These are phyloP conservation scores for Arthrobotrys sinensis DNA, from an alignment of 2,329 filamentous ascomycete genomes.

Conservation along the genomic window DNA sequence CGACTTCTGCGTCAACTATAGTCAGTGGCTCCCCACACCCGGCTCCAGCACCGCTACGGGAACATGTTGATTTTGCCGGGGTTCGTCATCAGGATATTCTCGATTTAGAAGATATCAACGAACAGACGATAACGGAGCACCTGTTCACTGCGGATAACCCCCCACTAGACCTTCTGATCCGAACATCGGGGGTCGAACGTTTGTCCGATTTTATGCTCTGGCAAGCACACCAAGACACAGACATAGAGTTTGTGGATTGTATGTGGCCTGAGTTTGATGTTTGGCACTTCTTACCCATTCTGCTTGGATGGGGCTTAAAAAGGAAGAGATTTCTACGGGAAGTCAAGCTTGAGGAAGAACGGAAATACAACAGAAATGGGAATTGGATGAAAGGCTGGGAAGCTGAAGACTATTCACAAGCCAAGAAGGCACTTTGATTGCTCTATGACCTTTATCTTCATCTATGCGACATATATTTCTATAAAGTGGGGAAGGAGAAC, in stretches of 20 bases:
- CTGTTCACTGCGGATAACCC: conserved; percentile 90
- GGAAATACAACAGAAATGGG: conserved; percentile 35
- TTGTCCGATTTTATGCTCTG: conserved; percentile 99
- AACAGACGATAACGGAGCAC: conserved; percentile 84
- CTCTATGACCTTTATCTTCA: background rate
- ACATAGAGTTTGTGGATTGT: conserved; percentile 91
- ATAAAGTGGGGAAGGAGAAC: too few species aligned
- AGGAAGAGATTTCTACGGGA: conserved; percentile 68
- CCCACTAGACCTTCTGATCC: conserved; percentile 89
- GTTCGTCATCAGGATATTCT: conserved; percentile 51
- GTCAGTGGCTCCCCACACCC: conserved; percentile 39
- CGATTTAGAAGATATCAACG: conserved; percentile 91
- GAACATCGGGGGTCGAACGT: conserved; percentile 92
- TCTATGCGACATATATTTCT: too few species aligned
- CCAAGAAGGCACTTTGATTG: conserved; percentile 36
- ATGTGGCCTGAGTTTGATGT: conserved; percentile 97
- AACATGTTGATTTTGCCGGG: conserved; percentile 56
- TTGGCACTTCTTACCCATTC: conserved; percentile 90
- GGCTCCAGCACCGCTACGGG: conserved; percentile 6
- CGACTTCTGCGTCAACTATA: conserved; percentile 49
- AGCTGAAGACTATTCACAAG: background rate
- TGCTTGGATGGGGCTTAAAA: conserved; percentile 88
- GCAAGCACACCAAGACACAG: conserved; percentile 94
- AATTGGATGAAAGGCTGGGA: conserved; percentile 34
- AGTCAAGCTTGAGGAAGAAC: conserved; percentile 66